These are phyloP conservation scores for Coemansia sp. DNA, from an alignment of 192 early-diverging fungal species.

Conservation along the genomic window DNA sequence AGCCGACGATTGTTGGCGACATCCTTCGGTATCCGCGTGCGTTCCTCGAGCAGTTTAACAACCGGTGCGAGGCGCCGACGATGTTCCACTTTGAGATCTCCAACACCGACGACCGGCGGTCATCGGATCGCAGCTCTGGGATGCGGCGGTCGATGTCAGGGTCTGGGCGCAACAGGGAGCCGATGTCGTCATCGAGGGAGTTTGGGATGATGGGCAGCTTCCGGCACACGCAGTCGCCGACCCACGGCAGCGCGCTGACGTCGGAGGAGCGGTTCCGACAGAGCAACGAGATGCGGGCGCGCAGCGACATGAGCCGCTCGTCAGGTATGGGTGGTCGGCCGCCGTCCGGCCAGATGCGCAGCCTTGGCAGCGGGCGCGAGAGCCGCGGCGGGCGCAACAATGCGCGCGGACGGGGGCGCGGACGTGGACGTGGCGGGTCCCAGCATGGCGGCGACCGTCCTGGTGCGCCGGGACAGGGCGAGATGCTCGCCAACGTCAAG, in stretches of 20 bases:
- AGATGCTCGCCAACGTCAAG: conserved; percentile 64
- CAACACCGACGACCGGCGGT: conserved; percentile 52
- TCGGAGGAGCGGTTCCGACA: conserved; percentile 52
- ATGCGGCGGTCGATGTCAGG: conserved; percentile 47
- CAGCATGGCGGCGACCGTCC: conserved; percentile 39
- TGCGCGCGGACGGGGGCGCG: conserved; percentile 57
- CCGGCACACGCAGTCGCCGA: conserved; percentile 24
- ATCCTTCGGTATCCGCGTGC: conserved; percentile 69
- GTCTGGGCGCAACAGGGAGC: conserved; percentile 42
- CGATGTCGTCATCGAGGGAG: conserved; percentile 18
- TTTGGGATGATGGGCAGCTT: conserved; percentile 56
- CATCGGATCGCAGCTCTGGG: conserved; percentile 45
- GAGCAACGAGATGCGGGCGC: conserved; percentile 44
- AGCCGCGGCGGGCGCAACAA: conserved; percentile 59
- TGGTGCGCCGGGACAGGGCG: conserved; percentile 4
- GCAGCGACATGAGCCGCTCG: conserved; percentile 24
- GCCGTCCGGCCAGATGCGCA: conserved; percentile 49
- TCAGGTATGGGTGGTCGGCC: conserved; percentile 43
- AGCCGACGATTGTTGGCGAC: conserved; percentile 56
- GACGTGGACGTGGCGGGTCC: conserved; percentile 59
- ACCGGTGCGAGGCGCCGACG: conserved; percentile 63
- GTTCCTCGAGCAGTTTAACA: conserved; percentile 80
- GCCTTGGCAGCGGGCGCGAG: conserved; percentile 57
- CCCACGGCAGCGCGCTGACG: conserved; percentile 17
- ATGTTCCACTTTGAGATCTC: conserved; percentile 56